A percentile compares a stretch with the other conserved stretches of the same genome.
Conservation (phyloP, 805 yeast species). For the Candida qinlingensis region DNA sequence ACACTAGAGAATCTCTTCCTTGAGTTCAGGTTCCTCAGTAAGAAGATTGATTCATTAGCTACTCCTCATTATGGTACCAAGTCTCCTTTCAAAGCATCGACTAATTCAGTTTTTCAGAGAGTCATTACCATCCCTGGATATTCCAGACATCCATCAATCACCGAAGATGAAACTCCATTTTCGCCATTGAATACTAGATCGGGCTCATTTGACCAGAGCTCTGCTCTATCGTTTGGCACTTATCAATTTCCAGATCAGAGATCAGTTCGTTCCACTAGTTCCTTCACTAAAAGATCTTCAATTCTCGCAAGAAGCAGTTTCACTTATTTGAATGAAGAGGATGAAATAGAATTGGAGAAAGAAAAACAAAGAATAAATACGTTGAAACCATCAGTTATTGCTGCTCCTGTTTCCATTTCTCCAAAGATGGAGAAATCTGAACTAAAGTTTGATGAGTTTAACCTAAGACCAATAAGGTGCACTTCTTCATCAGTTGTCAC, state of each 20-base stretch:
- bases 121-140: background rate
- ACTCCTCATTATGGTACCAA: constrained; percentile 1
- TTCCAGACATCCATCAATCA: background rate
- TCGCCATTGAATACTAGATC: background rate
- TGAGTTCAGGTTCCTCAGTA: constrained; percentile 33
- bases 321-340: background rate
- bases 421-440: background rate
- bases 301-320: background rate
- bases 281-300: background rate
- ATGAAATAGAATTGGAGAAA: background rate
- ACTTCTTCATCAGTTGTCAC: constrained; percentile 4
- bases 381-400: background rate
- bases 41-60: constrained; percentile 13
- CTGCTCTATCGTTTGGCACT: background rate
- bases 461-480: constrained; percentile 18
- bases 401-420: background rate
- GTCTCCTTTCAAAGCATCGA: constrained; percentile 1
- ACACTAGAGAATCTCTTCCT: constrained; percentile 38
- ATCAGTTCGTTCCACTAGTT: background rate
- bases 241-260: background rate
- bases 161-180: background rate
- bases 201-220: constrained; percentile 1
- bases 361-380: background rate
- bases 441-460: background rate
- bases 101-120: background rate